Evolutionary conservation across 352 stramenopile genomes (phyloP).

Genomic region (Globisporangium barbulae): DNA sequence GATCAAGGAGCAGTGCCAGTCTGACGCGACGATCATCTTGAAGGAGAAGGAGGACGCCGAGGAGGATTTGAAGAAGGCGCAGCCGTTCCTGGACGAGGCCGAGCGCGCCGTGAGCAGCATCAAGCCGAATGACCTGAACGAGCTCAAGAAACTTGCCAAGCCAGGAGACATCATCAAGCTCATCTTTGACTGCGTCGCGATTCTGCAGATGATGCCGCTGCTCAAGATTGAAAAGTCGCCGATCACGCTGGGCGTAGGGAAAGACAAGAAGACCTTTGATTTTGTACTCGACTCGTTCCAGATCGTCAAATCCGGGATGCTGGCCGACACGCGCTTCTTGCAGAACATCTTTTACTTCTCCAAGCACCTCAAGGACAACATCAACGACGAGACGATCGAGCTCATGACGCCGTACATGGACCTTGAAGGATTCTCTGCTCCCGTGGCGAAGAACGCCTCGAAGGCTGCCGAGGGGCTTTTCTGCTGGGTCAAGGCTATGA

Average conservation of each 20-base stretch:
- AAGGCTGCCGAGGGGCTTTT: slow-evolving; percentile 90
- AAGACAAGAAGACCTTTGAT: slow-evolving; percentile 85
- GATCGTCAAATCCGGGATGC: slow-evolving; percentile 80
- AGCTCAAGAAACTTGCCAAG: slow-evolving; percentile 91
- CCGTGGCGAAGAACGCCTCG: slow-evolving; percentile 85
- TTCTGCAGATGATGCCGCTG: slow-evolving; percentile 87
- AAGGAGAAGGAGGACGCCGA: slow-evolving; percentile 86
- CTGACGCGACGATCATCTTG: slow-evolving; percentile 72
- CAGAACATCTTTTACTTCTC: slow-evolving; percentile 91
- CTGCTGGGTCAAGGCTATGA: slow-evolving; percentile 90
- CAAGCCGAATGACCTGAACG: slow-evolving; percentile 89
- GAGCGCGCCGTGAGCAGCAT: slow-evolving; percentile 85
- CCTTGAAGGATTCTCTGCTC: slow-evolving; percentile 75
- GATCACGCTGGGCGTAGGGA: slow-evolving; percentile 71
- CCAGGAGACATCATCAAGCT: slow-evolving; percentile 91
- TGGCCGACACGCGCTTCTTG: slow-evolving; percentile 86
- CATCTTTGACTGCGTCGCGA: slow-evolving; percentile 90
- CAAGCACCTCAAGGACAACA: slow-evolving; percentile 89
- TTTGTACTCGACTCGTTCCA: slow-evolving; percentile 88
- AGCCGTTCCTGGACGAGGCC: slow-evolving; percentile 90
- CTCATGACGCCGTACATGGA: slow-evolving; percentile 91
- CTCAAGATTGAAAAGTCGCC: slow-evolving; percentile 58
- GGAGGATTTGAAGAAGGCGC: slow-evolving; percentile 85
- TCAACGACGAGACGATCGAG: slow-evolving; percentile 93
- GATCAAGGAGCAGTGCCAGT: slow-evolving; percentile 86